Evolutionary conservation across 345 rosid genomes (phyloP).

Genomic region (Boechera divaricarpa): DNA sequence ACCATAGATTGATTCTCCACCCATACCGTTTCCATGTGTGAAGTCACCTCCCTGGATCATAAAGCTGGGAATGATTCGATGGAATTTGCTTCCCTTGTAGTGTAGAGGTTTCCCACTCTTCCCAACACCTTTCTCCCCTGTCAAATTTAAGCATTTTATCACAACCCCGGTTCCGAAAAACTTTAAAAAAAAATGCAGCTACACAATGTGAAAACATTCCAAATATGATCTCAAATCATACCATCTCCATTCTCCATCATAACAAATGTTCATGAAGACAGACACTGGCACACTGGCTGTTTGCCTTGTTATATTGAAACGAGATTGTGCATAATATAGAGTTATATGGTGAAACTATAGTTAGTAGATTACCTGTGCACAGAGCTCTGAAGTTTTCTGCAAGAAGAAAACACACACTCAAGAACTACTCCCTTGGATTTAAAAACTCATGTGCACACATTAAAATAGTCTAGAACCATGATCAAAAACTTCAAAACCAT

Average conservation of each 20-base stretch:
- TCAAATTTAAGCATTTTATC: not conserved
- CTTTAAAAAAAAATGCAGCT: not conserved
- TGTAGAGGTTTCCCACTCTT: constrained; percentile 91
- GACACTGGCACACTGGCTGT: not conserved
- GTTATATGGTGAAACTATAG: not conserved
- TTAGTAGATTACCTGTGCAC: constrained; percentile 73
- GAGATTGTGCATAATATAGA: not conserved
- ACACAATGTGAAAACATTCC: constrained; percentile 5
- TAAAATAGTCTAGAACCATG: not conserved
- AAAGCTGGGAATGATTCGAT: constrained; percentile 96
- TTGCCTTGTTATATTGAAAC: not conserved
- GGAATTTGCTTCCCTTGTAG: constrained; percentile 80
- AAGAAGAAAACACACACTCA: constrained; percentile 25
- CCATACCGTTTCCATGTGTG: constrained; percentile 93
- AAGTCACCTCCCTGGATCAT: constrained; percentile 98
- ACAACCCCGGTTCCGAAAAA: not conserved
- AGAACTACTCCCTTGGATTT: constrained; percentile 16
- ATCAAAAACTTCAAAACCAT: not conserved
- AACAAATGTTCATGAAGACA: not conserved
- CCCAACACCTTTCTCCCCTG: constrained; percentile 93
- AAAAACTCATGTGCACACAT: not conserved
- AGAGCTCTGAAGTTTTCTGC: constrained; percentile 99
- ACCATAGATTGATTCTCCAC: constrained; percentile 96
- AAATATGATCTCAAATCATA: not conserved
- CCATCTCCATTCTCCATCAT: not conserved